A percentile compares a stretch with the other conserved stretches of the same genome.
Evolutionary conservation across 768 basidiomycete species (phyloP).

Genomic region (Omphalotus guepiniiformis): DNA sequence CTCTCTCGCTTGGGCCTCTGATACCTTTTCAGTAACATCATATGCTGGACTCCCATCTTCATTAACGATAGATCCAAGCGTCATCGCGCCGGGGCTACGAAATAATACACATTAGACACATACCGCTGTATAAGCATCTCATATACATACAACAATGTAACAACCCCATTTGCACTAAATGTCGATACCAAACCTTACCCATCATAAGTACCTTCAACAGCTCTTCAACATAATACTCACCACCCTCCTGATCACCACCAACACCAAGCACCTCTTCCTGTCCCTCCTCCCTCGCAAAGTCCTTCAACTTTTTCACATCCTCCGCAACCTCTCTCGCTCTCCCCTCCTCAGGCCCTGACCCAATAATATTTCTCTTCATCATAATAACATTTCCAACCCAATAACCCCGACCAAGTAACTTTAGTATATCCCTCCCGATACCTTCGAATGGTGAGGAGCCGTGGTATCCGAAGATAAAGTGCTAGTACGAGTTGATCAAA

Average conservation of each 20-base stretch:
- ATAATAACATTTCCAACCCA: conserved; percentile 65
- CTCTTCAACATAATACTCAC: conserved; percentile 32
- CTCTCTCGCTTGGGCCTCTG: conserved; percentile 48
- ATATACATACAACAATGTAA: conserved; percentile 61
- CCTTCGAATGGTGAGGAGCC: conserved; percentile 32
- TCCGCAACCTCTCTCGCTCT: conserved; percentile 28
- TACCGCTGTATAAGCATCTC: neutral
- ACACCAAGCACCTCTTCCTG: conserved; percentile 56
- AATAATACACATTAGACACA: neutral
- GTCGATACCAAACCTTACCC: conserved; percentile 61
- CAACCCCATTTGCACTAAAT: conserved; percentile 51
- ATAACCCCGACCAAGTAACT: conserved; percentile 53
- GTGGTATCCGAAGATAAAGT: conserved; percentile 71
- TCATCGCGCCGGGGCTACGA: conserved; percentile 69
- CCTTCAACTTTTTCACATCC: conserved; percentile 40
- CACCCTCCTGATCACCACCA: conserved; percentile 74
- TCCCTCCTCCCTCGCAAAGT: conserved; percentile 50
- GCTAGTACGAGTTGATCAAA: conserved; percentile 30
- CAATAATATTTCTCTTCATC: conserved; percentile 63
- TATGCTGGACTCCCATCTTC: too few species aligned
- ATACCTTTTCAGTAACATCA: conserved; percentile 41
- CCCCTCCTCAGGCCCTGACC: conserved; percentile 23
- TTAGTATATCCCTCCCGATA: conserved; percentile 45
- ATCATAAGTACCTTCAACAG: neutral
- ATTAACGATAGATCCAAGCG: conserved; percentile 52